A percentile compares a stretch with the other conserved stretches of the same genome.
phyloP scores from a whole-genome alignment of 768 basidiomycete species.

The Lactifluus volemus region DNA sequence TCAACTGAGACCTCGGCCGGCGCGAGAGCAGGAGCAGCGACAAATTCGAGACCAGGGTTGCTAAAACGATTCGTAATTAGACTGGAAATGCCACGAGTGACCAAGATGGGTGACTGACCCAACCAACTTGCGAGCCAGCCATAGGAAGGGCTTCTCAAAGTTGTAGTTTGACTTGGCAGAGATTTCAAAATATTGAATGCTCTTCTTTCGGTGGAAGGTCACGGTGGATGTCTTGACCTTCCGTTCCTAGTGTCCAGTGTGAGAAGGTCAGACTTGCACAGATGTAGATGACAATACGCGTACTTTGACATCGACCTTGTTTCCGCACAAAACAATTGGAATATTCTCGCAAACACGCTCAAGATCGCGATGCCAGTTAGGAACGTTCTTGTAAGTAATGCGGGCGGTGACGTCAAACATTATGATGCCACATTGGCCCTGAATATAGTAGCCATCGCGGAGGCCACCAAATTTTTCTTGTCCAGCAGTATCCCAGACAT shows the following conservation, averaged over 20 bases:
- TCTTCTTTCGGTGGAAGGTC: slow-evolving; percentile 99
- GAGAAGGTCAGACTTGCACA: not conserved
- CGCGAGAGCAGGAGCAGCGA: slow-evolving; percentile 90
- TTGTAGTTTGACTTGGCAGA: slow-evolving; percentile 99
- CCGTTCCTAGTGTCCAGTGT: slow-evolving; percentile 60
- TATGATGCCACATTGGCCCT: slow-evolving; percentile 99
- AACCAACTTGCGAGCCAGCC: slow-evolving; percentile 96
- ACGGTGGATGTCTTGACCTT: slow-evolving; percentile 99
- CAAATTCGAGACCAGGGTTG: slow-evolving; percentile 84
- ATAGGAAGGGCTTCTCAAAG: slow-evolving; percentile 99
- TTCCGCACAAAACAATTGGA: slow-evolving; percentile 97
- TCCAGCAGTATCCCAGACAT: slow-evolving; percentile 99
- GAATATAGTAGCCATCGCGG: slow-evolving; percentile 93
- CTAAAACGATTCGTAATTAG: slow-evolving; percentile 31
- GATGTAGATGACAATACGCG: slow-evolving; percentile 21
- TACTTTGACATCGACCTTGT: slow-evolving; percentile 99
- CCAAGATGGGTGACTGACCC: slow-evolving; percentile 48
- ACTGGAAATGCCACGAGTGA: too few relatives aligned
- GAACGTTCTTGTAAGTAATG: slow-evolving; percentile 99
- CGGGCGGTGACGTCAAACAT: slow-evolving; percentile 99
- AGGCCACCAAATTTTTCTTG: slow-evolving; percentile 99
- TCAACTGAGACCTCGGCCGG: slow-evolving; percentile 92
- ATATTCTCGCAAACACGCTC: slow-evolving; percentile 99
- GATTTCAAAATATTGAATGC: slow-evolving; percentile 99
- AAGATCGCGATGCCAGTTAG: slow-evolving; percentile 99